Conservation (phyloP, 352 stramenopile species). For the Thalassiosira sp. region DNA sequence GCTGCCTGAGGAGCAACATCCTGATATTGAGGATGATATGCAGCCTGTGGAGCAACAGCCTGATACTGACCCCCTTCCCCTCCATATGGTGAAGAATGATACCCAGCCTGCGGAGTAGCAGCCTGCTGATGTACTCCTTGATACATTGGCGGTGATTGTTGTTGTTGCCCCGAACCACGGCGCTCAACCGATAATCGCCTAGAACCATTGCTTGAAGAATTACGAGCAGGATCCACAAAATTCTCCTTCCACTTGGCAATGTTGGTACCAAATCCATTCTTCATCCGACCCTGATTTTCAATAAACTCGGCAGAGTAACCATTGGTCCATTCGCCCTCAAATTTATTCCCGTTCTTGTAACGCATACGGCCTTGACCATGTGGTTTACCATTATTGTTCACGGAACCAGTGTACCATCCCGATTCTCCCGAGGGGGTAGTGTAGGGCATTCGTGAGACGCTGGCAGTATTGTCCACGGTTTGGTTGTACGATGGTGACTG, state of each 20-base stretch:
- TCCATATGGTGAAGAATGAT: neutral
- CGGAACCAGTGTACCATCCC: constrained; percentile 44
- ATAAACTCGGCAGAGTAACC: constrained; percentile 33
- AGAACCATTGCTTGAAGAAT: too few species aligned
- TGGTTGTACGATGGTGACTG: neutral
- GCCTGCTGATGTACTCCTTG: too few species aligned
- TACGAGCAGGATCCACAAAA: too few species aligned
- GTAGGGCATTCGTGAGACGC: constrained; percentile 43
- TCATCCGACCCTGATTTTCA: constrained; percentile 13
- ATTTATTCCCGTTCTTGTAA: constrained; percentile 37
- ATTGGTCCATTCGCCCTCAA: constrained; percentile 34
- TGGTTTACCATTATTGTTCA: constrained; percentile 22
- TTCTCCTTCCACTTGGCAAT: constrained; percentile 20
- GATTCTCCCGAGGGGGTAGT: constrained; percentile 35
- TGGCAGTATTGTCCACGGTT: neutral
- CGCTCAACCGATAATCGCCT: too few species aligned
- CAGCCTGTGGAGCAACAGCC: neutral
- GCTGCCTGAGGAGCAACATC: neutral
- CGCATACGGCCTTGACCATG: constrained; percentile 42
- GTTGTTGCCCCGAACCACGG: too few species aligned
- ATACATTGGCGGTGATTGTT: too few species aligned
- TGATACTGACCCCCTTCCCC: neutral
- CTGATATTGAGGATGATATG: neutral
- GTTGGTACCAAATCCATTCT: constrained; percentile 22
- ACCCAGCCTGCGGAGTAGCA: too few species aligned